These are phyloP conservation scores for Pseudopediastrum boryanum DNA, from an alignment of 139 green algal genomes.

Conservation along the genomic window DNA sequence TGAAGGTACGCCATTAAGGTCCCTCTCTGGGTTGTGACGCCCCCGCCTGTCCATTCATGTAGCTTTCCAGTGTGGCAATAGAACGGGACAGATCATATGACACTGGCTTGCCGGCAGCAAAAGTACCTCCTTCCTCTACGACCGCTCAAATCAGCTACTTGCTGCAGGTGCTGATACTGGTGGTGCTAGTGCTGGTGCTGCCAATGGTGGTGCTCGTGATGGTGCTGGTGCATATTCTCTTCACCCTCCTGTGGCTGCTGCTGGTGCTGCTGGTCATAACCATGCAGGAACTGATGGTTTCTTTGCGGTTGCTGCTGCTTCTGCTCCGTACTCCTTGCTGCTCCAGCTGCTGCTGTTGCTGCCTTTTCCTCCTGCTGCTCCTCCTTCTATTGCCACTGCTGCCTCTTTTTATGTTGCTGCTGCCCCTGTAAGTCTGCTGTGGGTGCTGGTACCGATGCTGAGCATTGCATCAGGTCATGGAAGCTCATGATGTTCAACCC, in stretches of 20 bases:
- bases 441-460: no score
- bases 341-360: constrained; percentile 7
- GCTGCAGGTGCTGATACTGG: constrained; percentile 10
- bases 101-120: background rate
- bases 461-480: no score
- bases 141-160: no score
- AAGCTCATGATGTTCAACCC: no score
- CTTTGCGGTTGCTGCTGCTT: no score
- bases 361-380: background rate
- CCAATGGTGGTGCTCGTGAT: no score
- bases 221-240: background rate
- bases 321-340: no score
- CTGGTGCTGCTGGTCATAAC: background rate
- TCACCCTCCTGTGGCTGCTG: no score
- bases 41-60: background rate
- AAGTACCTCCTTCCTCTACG: no score
- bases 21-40: background rate
- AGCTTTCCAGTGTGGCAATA: background rate
- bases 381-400: background rate
- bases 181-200: constrained; percentile 12
- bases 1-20: background rate
- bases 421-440: no score
- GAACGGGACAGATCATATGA: background rate
- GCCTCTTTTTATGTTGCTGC: no score
- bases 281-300: background rate